Evolutionary conservation across 305 asterid genomes (phyloP), one percentile per base, ranked within the genome.

Genomic region (Solanum hybrid): DNA sequence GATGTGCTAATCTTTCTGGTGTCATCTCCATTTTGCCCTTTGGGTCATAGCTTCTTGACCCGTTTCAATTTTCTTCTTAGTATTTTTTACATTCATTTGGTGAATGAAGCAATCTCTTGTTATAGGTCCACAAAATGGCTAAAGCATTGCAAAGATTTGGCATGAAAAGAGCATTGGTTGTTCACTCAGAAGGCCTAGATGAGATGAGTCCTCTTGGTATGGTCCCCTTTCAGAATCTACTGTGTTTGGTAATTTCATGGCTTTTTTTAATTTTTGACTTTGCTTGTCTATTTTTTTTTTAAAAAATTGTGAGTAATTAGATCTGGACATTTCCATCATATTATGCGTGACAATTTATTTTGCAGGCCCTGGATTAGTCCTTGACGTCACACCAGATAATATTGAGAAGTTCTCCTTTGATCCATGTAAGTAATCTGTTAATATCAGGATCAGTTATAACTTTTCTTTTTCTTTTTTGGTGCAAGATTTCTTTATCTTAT

Each of bases 191-290:
- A 89, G 99, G 99, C 57, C 94, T 97, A 86, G 99, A 96, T 89
- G 99, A 96, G 92, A 96, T 97, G 95, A 97, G 99, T 82, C 99
- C 99, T 91, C 95, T 97, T 9, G 99, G 99, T 97, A 95, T 93
- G 92, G 88, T 92, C 24, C 51, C 37, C 20, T 89, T 36, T 31
- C 79, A 10, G 18, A 16, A 71, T 73, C 24, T 83, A 85, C 83
- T 89, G 22, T 34, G 34, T 57, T 61, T 74, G 39, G 11, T 39
- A 74, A 73, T 80, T 61, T 35, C 22, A 87, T 87, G 40, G 5
- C n/a, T 18, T 11, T 29, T 16, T 61, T 29, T 84, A 29, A 0
- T 6, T 46, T n/a, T 46, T 28, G 5, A 14, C 64, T 40, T 80
- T 28, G 69, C 71, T 40, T 28, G 29, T 46, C 36, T 42, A 16